Percentiles rank a stretch among this genome's conserved stretches.
Conservation (phyloP, 352 stramenopile genomes). For the Globisporangium ultimum region DNA sequence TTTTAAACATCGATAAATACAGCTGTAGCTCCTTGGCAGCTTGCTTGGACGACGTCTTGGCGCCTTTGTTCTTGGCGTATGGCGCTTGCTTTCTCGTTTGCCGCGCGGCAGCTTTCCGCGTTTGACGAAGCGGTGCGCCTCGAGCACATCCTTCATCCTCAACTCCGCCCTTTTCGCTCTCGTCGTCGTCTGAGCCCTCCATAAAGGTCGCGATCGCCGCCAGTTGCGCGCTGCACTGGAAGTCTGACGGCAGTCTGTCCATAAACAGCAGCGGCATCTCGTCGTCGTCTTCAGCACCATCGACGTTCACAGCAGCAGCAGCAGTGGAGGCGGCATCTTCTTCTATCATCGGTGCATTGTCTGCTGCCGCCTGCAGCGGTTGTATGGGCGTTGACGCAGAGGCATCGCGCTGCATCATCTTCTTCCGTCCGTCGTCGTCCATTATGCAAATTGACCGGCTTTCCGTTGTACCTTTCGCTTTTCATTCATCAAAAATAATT, state of each 20-base stretch:
- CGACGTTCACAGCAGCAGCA: background rate
- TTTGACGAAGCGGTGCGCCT: background rate
- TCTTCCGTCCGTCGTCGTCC: background rate
- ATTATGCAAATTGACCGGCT: too few relatives aligned
- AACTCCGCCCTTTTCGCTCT: conserved; percentile 6
- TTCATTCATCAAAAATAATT: conserved; percentile 1
- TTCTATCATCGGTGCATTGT: background rate
- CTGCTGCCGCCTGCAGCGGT: background rate
- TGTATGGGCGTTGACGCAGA: background rate
- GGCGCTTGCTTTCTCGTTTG: conserved; percentile 16
- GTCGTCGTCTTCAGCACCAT: conserved; percentile 27
- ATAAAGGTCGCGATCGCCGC: conserved; percentile 78
- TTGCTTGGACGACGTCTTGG: background rate
- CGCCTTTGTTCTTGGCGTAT: conserved; percentile 17
- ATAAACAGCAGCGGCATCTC: conserved; percentile 83
- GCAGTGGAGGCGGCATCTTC: background rate
- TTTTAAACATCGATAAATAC: conserved; percentile 52
- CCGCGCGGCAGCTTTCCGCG: conserved; percentile 1
- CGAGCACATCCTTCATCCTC: background rate
- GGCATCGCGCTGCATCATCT: background rate
- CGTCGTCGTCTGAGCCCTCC: conserved; percentile 34
- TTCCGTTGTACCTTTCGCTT: background rate
- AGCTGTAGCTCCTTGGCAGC: conserved; percentile 57
- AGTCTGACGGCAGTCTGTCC: conserved; percentile 58
- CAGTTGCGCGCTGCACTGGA: conserved; percentile 63